Percentiles rank a stretch among this genome's conserved stretches.
Evolutionary conservation across 768 basidiomycete species (phyloP).

Genomic region (Scleroderma citrinum): DNA sequence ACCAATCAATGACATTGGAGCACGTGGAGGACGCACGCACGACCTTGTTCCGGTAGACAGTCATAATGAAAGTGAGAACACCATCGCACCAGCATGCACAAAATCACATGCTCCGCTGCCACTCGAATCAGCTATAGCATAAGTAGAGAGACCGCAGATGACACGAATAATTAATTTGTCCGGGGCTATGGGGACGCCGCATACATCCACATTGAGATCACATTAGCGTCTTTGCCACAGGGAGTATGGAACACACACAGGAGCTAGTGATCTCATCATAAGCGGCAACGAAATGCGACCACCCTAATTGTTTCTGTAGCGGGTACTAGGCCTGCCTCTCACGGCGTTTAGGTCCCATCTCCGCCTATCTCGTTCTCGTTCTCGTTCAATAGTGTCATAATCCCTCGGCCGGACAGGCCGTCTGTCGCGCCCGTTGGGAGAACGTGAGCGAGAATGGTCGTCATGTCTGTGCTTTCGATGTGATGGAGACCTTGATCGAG

Average conservation of each 20-base stretch:
- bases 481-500: constrained; percentile 34
- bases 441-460: constrained; percentile 28
- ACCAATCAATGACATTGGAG: background rate
- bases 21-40: background rate
- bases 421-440: constrained; percentile 13
- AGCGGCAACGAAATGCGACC: background rate
- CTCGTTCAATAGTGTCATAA: constrained; percentile 24
- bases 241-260: background rate
- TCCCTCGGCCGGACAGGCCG: constrained; percentile 15
- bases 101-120: background rate
- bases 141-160: too few species aligned
- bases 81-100: too few species aligned
- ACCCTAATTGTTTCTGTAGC: constrained; percentile 15
- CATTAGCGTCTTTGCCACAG: background rate
- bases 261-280: too few species aligned
- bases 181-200: background rate
- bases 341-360: constrained; percentile 46
- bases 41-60: background rate
- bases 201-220: background rate
- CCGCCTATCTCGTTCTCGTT: constrained; percentile 38
- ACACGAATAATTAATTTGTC: background rate
- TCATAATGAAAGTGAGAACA: background rate
- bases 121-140: background rate
- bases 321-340: constrained; percentile 30
- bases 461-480: constrained; percentile 11